Evolutionary conservation across 1,284 basidiomycete genomes (phyloP), one percentile per base, ranked within the genome.

Genomic region (Macrocystidia cucumis): DNA sequence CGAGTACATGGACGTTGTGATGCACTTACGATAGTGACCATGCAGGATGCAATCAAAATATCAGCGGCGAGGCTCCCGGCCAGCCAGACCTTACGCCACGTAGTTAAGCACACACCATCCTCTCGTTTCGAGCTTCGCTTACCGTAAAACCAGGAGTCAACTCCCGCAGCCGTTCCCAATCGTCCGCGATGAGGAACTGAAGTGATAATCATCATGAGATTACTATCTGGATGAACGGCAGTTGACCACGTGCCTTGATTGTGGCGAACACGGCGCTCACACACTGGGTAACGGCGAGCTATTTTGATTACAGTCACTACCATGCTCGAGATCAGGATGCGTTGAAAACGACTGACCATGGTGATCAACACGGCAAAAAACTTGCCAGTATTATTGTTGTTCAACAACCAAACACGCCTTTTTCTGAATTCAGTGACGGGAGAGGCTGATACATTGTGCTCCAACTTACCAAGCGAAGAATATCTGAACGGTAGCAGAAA

Each of bases 31-130:
- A n/a, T n/a, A n/a, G n/a, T n/a, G n/a, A 44, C 41, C 46, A 50
- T 44, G 13, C 34, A 40, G 3, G 29, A 37, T 2, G 46, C 44
- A 20, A 50, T 44, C 20, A 46, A 27, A 9, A 46, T 31, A 28
- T 50, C 46, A 16, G 39, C 44, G 6, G 31, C 32, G 30, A 44
- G 31, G 24, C 44, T 43, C 9, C 41, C 40, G 25, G 42, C 24
- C 9, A 50, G 36, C 41, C 45, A 40, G 17, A 39, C 14, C 25
- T 27, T n/a, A 3, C 5, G 25, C 7, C n/a, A 12, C 7, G 25
- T 16, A 7, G n/a, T 16, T 12, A 27, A 16, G 25, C 5, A n/a
- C 5, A 27, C 7, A 3, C n/a, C 25, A 27, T n/a, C 3, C 3
- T 27, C 5, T 7, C 3, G 16, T n/a, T 16, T 27, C n/a, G 16